These are phyloP conservation scores for Triticum turgidum DNA, from an alignment of 176 grass and related monocot species.

Conservation along the genomic window DNA sequence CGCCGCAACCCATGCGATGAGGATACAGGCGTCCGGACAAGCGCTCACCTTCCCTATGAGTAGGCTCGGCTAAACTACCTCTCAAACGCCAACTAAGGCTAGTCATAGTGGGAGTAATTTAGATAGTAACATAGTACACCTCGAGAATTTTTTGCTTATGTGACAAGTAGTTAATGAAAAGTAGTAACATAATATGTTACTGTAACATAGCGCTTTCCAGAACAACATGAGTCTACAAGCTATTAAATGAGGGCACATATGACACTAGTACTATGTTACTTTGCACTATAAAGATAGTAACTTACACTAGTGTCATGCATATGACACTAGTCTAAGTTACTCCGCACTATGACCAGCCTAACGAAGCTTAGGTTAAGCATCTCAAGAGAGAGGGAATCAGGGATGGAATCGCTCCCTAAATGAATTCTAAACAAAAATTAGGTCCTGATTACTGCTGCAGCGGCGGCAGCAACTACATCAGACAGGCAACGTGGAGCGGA, in stretches of 20 bases:
- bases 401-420: background rate
- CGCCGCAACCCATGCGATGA: background rate
- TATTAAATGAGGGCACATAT: too few species aligned
- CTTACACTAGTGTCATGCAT: too few species aligned
- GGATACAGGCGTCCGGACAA: slow-evolving; percentile 19
- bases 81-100: background rate
- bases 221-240: too few species aligned
- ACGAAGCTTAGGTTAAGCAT: slow-evolving; percentile 31
- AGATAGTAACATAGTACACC: too few species aligned
- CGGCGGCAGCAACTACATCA: background rate
- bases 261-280: too few species aligned
- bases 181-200: too few species aligned
- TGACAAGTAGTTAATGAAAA: too few species aligned
- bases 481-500: background rate
- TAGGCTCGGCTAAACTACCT: background rate
- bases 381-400: slow-evolving; percentile 32
- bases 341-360: background rate
- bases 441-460: background rate
- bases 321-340: too few species aligned
- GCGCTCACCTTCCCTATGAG: slow-evolving; percentile 34
- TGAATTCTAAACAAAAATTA: background rate
- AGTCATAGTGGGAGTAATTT: too few species aligned
- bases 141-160: too few species aligned
- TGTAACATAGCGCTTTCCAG: too few species aligned
- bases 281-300: too few species aligned